Percentiles rank a stretch among this genome's conserved stretches.
Conservation (phyloP, 495 filamentous ascomycete genomes). For the Penicillium pulvis region DNA sequence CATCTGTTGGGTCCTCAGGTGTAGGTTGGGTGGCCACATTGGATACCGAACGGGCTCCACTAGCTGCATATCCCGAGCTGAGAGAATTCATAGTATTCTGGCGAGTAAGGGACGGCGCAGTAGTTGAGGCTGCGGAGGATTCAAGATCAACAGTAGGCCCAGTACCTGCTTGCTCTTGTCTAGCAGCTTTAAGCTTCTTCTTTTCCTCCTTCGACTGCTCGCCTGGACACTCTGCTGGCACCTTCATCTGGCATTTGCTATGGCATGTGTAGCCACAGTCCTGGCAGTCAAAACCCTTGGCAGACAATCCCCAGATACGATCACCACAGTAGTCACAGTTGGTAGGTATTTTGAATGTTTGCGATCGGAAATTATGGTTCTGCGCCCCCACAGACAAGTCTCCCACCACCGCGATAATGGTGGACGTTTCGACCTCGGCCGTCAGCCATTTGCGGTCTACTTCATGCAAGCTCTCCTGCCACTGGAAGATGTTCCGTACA, state of each 20-base stretch:
- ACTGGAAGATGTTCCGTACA: constrained; percentile 70
- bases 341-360: constrained; percentile 98
- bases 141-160: constrained; percentile 42
- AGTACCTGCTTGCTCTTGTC: constrained; percentile 76
- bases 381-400: constrained; percentile 89
- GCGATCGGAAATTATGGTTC: constrained; percentile 94
- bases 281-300: constrained; percentile 92
- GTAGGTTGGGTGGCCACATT: constrained; percentile 48
- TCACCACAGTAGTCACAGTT: constrained; percentile 97
- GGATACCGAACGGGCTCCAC: constrained; percentile 72
- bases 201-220: constrained; percentile 91
- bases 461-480: constrained; percentile 84
- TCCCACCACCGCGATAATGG: constrained; percentile 82
- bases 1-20: constrained; percentile 36
- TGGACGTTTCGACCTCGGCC: constrained; percentile 88
- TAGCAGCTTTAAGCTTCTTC: constrained; percentile 84
- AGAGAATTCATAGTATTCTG: constrained; percentile 92
- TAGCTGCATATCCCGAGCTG: constrained; percentile 85
- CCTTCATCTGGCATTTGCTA: constrained; percentile 98
- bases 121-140: constrained; percentile 38
- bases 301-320: constrained; percentile 92
- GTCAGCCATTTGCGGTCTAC: constrained; percentile 83
- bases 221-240: constrained; percentile 91
- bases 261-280: constrained; percentile 98
- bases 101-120: constrained; percentile 62